Evolutionary conservation across 2,329 filamentous ascomycete species (phyloP).

Genomic region (Botrytis cinerea): DNA sequence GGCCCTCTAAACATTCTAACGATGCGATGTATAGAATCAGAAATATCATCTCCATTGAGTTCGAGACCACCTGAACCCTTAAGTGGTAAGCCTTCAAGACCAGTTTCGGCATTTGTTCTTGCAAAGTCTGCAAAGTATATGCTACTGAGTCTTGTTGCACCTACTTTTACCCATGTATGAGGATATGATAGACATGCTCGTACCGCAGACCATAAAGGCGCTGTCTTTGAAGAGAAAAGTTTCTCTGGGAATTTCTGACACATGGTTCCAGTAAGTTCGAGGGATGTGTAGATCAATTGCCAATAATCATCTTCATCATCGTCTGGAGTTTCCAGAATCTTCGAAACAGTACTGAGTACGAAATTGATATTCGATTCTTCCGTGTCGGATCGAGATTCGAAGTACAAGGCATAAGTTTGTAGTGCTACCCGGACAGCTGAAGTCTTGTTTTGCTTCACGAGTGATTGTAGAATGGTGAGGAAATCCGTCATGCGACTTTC

Average conservation of each 20-base stretch:
- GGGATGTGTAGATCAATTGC: slow-evolving; percentile 72
- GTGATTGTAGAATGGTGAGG: slow-evolving; percentile 68
- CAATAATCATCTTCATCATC: slow-evolving; percentile 58
- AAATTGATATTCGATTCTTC: slow-evolving; percentile 57
- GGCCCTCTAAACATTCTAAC: slow-evolving; percentile 60
- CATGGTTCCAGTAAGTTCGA: slow-evolving; percentile 69
- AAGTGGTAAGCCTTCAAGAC: slow-evolving; percentile 60
- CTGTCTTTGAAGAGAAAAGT: slow-evolving; percentile 60
- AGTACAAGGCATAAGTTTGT: slow-evolving; percentile 80
- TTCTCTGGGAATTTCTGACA: slow-evolving; percentile 64
- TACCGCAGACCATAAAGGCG: slow-evolving; percentile 70
- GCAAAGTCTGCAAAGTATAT: slow-evolving; percentile 81
- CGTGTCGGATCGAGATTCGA: slow-evolving; percentile 63
- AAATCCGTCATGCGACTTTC: slow-evolving; percentile 71
- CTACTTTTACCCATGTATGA: slow-evolving; percentile 73
- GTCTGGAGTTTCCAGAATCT: slow-evolving; percentile 54
- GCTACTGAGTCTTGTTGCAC: slow-evolving; percentile 71
- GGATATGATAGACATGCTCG: slow-evolving; percentile 70
- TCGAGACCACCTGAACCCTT: slow-evolving; percentile 70
- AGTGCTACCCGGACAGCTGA: slow-evolving; percentile 72
- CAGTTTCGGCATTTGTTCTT: slow-evolving; percentile 56
- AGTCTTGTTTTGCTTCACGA: slow-evolving; percentile 71
- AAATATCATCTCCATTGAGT: slow-evolving; percentile 65
- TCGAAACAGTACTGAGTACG: slow-evolving; percentile 56
- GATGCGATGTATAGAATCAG: slow-evolving; percentile 54